These are phyloP conservation scores for Daucus carota DNA, from an alignment of 129 eudicot genomes.

Conservation along the genomic window DH1_v3.0 NC_030388.2:13696001-13696500, in stretches of 20 bases:
- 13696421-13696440: not conserved
- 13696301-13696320: no score
- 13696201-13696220: not conserved
- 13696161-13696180: not conserved
- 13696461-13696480: constrained; percentile 1
- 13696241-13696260: not conserved
- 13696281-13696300: no score
- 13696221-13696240: not conserved
- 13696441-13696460: not conserved
- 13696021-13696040: not conserved
- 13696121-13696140: not conserved
- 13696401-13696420: not conserved
- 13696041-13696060: not conserved
- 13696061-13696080: not conserved
- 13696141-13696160: no score
- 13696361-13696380: not conserved
- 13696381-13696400: not conserved
- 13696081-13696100: not conserved
- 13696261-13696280: no score
- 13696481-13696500: not conserved
- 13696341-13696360: not conserved
- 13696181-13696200: not conserved
- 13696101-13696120: not conserved
- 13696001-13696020: not conserved
- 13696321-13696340: no score